Percentiles rank a stretch among this genome's conserved stretches.
phyloP scores from a whole-genome alignment of 2,329 filamentous ascomycete genomes.

The Sporothrix humicola region DNA sequence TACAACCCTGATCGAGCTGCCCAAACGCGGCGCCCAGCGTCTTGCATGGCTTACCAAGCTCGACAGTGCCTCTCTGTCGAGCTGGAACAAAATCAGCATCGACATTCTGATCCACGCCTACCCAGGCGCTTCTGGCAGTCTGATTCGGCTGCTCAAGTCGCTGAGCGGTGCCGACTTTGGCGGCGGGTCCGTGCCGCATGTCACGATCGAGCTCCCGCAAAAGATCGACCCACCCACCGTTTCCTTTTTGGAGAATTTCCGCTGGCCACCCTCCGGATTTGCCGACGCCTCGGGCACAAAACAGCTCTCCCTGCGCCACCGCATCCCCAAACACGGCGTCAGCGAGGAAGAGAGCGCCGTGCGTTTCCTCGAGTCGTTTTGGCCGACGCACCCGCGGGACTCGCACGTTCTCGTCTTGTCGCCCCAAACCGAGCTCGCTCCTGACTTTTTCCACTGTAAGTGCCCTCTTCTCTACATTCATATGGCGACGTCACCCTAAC shows the following conservation, averaged over 20 bases:
- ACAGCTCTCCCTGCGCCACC: slow-evolving; percentile 73
- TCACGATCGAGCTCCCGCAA: slow-evolving; percentile 84
- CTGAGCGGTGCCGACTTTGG: slow-evolving; percentile 77
- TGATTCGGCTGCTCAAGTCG: slow-evolving; percentile 78
- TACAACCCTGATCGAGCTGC: slow-evolving; percentile 76
- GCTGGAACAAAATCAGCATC: slow-evolving; percentile 78
- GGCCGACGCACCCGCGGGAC: slow-evolving; percentile 67
- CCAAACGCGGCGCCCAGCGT: slow-evolving; percentile 64
- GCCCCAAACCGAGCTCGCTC: slow-evolving; percentile 77
- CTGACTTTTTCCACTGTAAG: slow-evolving; percentile 79
- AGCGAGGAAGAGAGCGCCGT: slow-evolving; percentile 73
- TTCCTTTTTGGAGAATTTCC: slow-evolving; percentile 66
- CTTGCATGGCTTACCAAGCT: slow-evolving; percentile 80
- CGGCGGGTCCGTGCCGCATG: slow-evolving; percentile 69
- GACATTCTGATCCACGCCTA: slow-evolving; percentile 85
- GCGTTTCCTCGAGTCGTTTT: slow-evolving; percentile 85
- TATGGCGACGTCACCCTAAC: neutral
- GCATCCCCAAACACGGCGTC: slow-evolving; percentile 66
- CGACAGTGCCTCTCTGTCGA: slow-evolving; percentile 71
- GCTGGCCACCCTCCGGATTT: slow-evolving; percentile 65
- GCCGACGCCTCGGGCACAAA: slow-evolving; percentile 52
- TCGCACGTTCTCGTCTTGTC: slow-evolving; percentile 86
- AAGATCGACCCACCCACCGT: slow-evolving; percentile 69
- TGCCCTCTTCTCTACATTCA: neutral
- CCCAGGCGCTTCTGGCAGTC: slow-evolving; percentile 70